A percentile compares a stretch with the other conserved stretches of the same genome.
Conservation (phyloP, 768 basidiomycete genomes). For the Amanita pseudoporphyria region DNA sequence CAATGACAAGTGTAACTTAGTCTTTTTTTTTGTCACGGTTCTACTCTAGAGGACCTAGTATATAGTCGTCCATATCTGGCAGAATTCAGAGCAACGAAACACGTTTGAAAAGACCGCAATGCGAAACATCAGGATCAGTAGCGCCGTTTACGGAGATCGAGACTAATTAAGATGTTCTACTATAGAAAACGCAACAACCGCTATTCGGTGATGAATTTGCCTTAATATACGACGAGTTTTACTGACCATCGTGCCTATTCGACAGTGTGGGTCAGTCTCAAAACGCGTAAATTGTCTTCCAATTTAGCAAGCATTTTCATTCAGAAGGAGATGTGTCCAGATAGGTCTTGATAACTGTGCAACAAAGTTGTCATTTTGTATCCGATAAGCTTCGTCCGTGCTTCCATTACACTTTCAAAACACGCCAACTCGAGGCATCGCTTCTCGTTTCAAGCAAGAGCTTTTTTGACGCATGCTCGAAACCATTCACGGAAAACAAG, state of each 20-base stretch:
- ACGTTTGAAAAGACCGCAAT: too few relatives aligned
- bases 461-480: neutral
- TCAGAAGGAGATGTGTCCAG: neutral
- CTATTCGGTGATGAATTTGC: too few relatives aligned
- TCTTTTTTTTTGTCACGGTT: too few relatives aligned
- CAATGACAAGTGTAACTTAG: too few relatives aligned
- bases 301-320: neutral
- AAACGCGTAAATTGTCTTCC: neutral
- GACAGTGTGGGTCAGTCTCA: neutral
- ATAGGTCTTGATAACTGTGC: too few relatives aligned
- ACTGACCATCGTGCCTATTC: neutral
- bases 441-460: conserved; percentile 1
- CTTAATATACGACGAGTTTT: too few relatives aligned
- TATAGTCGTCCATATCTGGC: too few relatives aligned
- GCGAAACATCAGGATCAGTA: too few relatives aligned
- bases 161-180: neutral
- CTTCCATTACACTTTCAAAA: conserved; percentile 3
- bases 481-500: neutral
- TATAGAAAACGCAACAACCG: too few relatives aligned
- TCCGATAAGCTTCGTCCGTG: conserved; percentile 1
- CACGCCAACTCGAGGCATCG: neutral
- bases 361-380: conserved; percentile 1
- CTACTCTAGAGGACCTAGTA: too few relatives aligned
- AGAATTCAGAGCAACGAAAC: too few relatives aligned
- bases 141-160: neutral